Percentiles rank a stretch among this genome's conserved stretches.
Conservation (phyloP, 768 basidiomycete species). For the Amyloporia xantha region DNA sequence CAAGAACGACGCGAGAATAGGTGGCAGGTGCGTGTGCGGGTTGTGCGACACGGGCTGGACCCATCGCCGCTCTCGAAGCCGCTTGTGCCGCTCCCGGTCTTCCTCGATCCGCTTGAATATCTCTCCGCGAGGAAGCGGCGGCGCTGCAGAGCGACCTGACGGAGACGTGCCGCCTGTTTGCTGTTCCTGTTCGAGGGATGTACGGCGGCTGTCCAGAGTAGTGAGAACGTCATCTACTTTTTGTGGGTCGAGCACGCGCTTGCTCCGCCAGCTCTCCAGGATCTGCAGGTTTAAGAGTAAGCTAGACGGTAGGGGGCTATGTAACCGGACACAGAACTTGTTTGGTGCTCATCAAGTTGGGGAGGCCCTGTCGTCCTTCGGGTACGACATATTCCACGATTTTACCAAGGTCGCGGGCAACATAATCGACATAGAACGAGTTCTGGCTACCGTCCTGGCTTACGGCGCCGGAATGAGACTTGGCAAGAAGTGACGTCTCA, state of each 20-base stretch:
- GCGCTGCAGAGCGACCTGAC: conserved; percentile 18
- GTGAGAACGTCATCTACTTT: conserved; percentile 66
- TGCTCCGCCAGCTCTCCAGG: conserved; percentile 84
- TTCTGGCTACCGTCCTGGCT: conserved; percentile 30
- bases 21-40: conserved; percentile 33
- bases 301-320: background rate
- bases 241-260: conserved; percentile 76
- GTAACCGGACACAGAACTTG: conserved; percentile 32
- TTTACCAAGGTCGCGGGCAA: conserved; percentile 68
- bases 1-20: conserved; percentile 50
- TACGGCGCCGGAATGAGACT: conserved; percentile 43
- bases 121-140: conserved; percentile 43
- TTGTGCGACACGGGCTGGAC: conserved; percentile 69
- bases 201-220: conserved; percentile 42
- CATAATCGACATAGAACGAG: conserved; percentile 70
- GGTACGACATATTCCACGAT: conserved; percentile 87
- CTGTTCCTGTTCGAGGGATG: conserved; percentile 8
- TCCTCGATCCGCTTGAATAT: conserved; percentile 86
- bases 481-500: conserved; percentile 66
- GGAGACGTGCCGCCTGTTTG: conserved; percentile 13
- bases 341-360: conserved; percentile 82
- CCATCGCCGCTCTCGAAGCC: conserved; percentile 86
- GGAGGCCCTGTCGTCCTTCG: conserved; percentile 76
- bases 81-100: conserved; percentile 88
- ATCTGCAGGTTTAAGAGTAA: conserved; percentile 44